Base-by-base conservation (phyloP, 352 stramenopile genomes). In the Globisporangium acanthophoron region DNA sequence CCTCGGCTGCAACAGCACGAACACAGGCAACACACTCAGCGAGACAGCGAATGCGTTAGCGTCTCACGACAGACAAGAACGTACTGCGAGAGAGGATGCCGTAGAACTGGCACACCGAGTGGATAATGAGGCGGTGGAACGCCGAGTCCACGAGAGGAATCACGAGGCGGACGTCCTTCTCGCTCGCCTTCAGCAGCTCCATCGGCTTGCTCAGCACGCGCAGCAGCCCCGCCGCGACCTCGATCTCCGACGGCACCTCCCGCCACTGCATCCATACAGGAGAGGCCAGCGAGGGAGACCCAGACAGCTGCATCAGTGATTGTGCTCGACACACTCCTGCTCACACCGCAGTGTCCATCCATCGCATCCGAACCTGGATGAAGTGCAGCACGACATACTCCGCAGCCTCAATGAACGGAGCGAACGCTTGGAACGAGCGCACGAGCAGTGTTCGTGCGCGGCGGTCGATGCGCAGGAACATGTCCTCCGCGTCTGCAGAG, bases 61-160 rank as follows among this genome's bases (percentile, higher is more conserved):
- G 16, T 12, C n/a, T 2, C 11, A 35, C 12, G 24, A 16, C 2
- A 52, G 11, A 54, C 12, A 62, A 39, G 8, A 62, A 78, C 80
- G 53, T 67, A 96, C 85, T 94, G 64, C 80, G 78, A 39, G 87
- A 93, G 48, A 79, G 79, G 48, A 96, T 67, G 50, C 81, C 80
- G 41, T 93, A 93, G 60, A 94, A 96, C 65, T 96, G 87, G 71
- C 87, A 96, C 9, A 92, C 72, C 20, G 76, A 90, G 75, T 96
- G 87, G 52, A 96, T 73, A 41, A 96, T 83, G 44, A 96, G 66
- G 27, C 87, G 87, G 58, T 96, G 87, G 60, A 94, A 96, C 4
- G 87, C 78, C 48, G 85, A 94, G 57, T 94, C 82, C 29, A 78
- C 54, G 8, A 96, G 73, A 15, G 87, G 85, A 20, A 96, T 62